phyloP scores from a whole-genome alignment of 495 filamentous ascomycete species.

The Friedmanniomyces simplex region DNA sequence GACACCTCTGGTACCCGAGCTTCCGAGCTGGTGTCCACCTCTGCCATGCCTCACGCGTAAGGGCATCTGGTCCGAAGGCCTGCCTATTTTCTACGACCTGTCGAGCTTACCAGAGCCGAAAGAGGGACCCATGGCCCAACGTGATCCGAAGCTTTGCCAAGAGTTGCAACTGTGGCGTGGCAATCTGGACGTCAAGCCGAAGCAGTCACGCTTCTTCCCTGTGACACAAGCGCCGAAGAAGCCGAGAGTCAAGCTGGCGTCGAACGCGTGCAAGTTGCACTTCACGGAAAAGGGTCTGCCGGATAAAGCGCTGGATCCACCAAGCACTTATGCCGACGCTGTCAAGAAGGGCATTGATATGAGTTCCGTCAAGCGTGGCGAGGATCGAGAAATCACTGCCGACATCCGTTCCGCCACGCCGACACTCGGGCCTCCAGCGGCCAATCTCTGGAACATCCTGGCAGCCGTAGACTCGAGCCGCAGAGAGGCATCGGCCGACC shows the following conservation, averaged over 20 bases:
- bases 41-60: constrained; percentile 4
- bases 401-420: neutral
- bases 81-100: constrained; percentile 14
- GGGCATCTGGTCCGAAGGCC: neutral
- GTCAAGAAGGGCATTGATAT: neutral
- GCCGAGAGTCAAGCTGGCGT: constrained; percentile 5
- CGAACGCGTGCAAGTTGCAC: constrained; percentile 13
- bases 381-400: neutral
- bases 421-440: neutral
- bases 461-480: neutral
- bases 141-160: neutral
- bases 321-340: neutral
- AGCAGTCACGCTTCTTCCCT: constrained; percentile 26
- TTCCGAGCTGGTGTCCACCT: constrained; percentile 15
- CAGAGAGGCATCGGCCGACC: neutral
- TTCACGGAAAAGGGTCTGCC: neutral
- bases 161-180: constrained; percentile 14
- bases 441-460: constrained; percentile 18
- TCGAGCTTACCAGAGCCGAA: constrained; percentile 12
- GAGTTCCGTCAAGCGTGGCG: neutral
- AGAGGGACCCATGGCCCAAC: neutral
- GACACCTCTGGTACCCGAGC: neutral
- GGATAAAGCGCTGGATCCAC: neutral
- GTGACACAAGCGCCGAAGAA: constrained; percentile 3
- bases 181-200: constrained; percentile 11